phyloP scores from a whole-genome alignment of 2,329 filamentous ascomycete species.

The Trichophyton verrucosum region DNA sequence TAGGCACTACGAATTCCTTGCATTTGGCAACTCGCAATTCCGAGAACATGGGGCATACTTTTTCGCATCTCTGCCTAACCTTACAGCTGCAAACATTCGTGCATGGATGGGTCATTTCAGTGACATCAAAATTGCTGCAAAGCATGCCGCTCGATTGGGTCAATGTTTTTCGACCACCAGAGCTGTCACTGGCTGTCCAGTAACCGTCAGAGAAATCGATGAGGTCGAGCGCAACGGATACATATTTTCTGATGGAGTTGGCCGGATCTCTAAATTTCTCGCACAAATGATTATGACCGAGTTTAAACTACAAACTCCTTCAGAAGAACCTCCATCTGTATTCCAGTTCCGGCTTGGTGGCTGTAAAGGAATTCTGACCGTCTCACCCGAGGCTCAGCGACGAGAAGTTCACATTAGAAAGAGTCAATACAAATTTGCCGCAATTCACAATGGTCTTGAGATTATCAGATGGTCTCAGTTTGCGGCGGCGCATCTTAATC shows the following conservation, averaged over 20 bases:
- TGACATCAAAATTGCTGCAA: conserved; percentile 73
- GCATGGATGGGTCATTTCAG: conserved; percentile 75
- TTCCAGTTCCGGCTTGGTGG: conserved; percentile 89
- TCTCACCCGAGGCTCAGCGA: conserved; percentile 56
- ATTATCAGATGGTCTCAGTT: conserved; percentile 71
- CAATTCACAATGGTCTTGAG: conserved; percentile 60
- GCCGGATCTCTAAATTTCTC: conserved; percentile 72
- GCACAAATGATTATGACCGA: conserved; percentile 62
- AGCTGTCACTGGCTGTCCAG: conserved; percentile 52
- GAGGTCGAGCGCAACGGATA: conserved; percentile 59
- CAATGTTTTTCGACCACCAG: conserved; percentile 94
- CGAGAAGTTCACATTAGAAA: conserved; percentile 64
- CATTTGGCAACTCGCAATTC: conserved; percentile 91
- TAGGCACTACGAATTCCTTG: conserved; percentile 75
- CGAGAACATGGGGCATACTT: conserved; percentile 88
- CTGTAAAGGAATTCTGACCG: conserved; percentile 74
- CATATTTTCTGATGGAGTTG: conserved; percentile 83
- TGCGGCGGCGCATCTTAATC: conserved; percentile 68
- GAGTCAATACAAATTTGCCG: conserved; percentile 78
- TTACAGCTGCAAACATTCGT: conserved; percentile 66
- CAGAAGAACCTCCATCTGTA: conserved; percentile 55
- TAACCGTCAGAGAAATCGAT: conserved; percentile 45
- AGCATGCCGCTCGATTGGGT: conserved; percentile 75
- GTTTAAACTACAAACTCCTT: conserved; percentile 46
- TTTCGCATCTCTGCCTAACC: conserved; percentile 57